Percentiles rank a stretch among this genome's conserved stretches.
phyloP scores from a whole-genome alignment of 176 grass and related monocot genomes.

The Thinopyrum elongatum region DNA sequence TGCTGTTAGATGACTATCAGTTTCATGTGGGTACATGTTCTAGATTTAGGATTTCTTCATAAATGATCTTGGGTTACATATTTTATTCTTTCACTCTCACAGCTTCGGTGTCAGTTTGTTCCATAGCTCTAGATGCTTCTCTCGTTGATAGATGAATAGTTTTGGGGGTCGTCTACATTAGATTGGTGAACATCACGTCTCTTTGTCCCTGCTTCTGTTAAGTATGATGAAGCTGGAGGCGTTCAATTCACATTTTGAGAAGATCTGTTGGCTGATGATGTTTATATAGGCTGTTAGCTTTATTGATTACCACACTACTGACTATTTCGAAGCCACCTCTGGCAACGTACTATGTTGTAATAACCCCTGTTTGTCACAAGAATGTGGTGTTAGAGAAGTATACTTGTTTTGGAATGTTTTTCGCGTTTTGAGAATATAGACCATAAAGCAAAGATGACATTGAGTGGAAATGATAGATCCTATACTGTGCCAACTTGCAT shows the following conservation, averaged over 20 bases:
- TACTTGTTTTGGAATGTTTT: not conserved
- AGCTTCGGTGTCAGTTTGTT: too few relatives aligned
- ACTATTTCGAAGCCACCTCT: not conserved
- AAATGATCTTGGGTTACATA: not conserved
- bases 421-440: not conserved
- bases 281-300: not conserved
- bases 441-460: not conserved
- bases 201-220: not conserved
- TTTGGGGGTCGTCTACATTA: not conserved
- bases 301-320: not conserved
- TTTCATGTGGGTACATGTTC: not conserved
- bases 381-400: not conserved
- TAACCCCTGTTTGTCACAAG: not conserved
- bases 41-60: not conserved
- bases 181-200: not conserved
- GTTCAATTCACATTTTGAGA: not conserved
- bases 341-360: not conserved
- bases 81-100: not conserved
- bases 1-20: not conserved
- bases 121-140: too few relatives aligned
- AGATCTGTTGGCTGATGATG: not conserved
- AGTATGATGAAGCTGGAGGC: not conserved
- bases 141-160: not conserved
- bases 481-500: not conserved
- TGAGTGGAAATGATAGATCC: not conserved